Base-by-base conservation (phyloP, 306 rosid species). In the Bauhinia variegata region DNA sequence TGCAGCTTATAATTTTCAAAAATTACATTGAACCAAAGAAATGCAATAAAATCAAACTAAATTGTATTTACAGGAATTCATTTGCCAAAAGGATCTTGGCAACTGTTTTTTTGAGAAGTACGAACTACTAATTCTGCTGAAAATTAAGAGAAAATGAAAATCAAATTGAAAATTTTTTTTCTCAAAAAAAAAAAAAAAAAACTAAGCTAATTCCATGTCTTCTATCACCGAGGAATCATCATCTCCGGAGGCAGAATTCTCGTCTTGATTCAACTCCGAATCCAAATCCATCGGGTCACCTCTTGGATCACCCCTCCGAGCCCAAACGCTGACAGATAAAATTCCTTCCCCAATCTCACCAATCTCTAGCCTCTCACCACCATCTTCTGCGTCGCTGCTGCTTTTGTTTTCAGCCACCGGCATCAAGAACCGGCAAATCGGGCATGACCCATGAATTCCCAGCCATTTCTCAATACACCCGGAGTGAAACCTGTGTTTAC, bases 381-480 rank as follows among this genome's bases (percentile, higher is more conserved):
- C 67, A 3, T 18, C 49, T 19, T 38, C 31, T 12, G 11, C 56
- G 44, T 5, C 49, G 54, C 12, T 18, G 11, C 16, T 44, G 2
- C 2, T 58, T 16, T 31, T 57, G 11, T 28, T 13, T n/a, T 28
- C 28, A 1, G 28, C 46, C 66, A 30, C 56, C 54, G 65, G 75
- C 77, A 57, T 73, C 67, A 5, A 43, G 42, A 57, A 76, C n/a
- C 85, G 79, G 71, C 82, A 77, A 18, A 81, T 33, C 6, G 85
- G 82, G 47, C 82, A 77, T 0, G 82, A 68, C 44, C 68, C 74
- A 6, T 31, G 77, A 14, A 62, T 11, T 36, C 60, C 33, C 12
- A 81, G 42, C 85, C 80, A 81, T 11, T 48, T 58, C 54, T 59
- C 74, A 3, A 77, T 77, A 18, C 79, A 77, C 31, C 34, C 68